phyloP scores from a whole-genome alignment of 106 monocot genomes.

The Dendrobium huoshanense region DNA sequence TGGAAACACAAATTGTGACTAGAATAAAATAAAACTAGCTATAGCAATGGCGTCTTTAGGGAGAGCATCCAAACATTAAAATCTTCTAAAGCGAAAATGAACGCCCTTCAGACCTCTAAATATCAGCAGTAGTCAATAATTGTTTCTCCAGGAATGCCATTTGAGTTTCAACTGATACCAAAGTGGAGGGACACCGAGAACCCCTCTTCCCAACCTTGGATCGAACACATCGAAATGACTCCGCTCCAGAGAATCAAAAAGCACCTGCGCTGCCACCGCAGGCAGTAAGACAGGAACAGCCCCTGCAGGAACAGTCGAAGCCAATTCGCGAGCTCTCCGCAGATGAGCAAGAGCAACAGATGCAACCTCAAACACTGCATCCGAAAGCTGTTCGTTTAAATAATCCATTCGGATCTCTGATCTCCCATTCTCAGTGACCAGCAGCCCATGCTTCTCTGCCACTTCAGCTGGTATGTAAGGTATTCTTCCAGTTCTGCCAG shows the following conservation, averaged over 20 bases:
- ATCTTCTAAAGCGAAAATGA: not conserved
- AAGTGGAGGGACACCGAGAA: slow-evolving; percentile 67
- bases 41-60: no score
- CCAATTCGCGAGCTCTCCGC: slow-evolving; percentile 58
- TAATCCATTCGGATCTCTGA: slow-evolving; percentile 45
- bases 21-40: no score
- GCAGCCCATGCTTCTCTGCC: slow-evolving; percentile 56
- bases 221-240: slow-evolving; percentile 83
- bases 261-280: slow-evolving; percentile 69
- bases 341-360: slow-evolving; percentile 55
- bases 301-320: slow-evolving; percentile 40
- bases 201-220: slow-evolving; percentile 61
- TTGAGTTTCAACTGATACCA: slow-evolving; percentile 91
- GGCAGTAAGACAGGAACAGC: slow-evolving; percentile 65
- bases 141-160: slow-evolving; percentile 73
- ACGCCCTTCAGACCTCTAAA: not conserved
- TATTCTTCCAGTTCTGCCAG: slow-evolving; percentile 39
- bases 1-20: no score
- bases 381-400: slow-evolving; percentile 39
- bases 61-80: not conserved
- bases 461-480: slow-evolving; percentile 65
- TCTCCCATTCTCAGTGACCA: slow-evolving; percentile 22
- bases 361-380: slow-evolving; percentile 75
- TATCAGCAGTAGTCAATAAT: slow-evolving; percentile 31
- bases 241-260: slow-evolving; percentile 51